A percentile compares a stretch with the other conserved stretches of the same genome.
phyloP scores from a whole-genome alignment of 1,284 basidiomycete species.

The Papiliotrema nemorosa region DNA sequence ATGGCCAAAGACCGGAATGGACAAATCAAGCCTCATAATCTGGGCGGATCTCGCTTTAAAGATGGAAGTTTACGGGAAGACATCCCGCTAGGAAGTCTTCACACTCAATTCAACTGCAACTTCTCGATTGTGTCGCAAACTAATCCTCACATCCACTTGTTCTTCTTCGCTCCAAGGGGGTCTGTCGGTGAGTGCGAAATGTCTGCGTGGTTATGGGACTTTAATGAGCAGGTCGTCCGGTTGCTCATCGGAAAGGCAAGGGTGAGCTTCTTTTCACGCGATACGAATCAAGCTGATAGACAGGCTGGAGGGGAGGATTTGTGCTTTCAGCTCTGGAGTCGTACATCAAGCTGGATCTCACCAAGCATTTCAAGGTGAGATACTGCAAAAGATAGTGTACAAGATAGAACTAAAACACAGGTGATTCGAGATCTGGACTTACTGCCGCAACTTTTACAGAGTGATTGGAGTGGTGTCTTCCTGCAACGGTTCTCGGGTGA shows the following conservation, averaged over 20 bases:
- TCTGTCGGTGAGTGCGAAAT: conserved; percentile 67
- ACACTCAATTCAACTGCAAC: conserved; percentile 94
- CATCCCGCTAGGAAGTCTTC: conserved; percentile 87
- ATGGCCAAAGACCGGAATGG: conserved; percentile 90
- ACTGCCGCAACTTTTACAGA: conserved; percentile 82
- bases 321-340: conserved; percentile 86
- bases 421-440: conserved; percentile 86
- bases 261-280: conserved; percentile 51
- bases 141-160: conserved; percentile 97
- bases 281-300: neutral
- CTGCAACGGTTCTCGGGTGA: conserved; percentile 60
- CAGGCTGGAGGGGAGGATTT: conserved; percentile 95
- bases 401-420: no score
- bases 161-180: conserved; percentile 92
- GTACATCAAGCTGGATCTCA: conserved; percentile 88
- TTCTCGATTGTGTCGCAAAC: conserved; percentile 90
- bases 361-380: conserved; percentile 84
- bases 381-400: no score
- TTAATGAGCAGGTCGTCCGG: conserved; percentile 54
- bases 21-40: conserved; percentile 84
- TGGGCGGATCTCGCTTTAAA: conserved; percentile 80
- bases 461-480: conserved; percentile 94
- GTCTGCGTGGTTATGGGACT: neutral
- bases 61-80: conserved; percentile 90
- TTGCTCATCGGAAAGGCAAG: conserved; percentile 87